phyloP scores from a whole-genome alignment of 768 basidiomycete genomes.

The Paxillus involutus region DNA sequence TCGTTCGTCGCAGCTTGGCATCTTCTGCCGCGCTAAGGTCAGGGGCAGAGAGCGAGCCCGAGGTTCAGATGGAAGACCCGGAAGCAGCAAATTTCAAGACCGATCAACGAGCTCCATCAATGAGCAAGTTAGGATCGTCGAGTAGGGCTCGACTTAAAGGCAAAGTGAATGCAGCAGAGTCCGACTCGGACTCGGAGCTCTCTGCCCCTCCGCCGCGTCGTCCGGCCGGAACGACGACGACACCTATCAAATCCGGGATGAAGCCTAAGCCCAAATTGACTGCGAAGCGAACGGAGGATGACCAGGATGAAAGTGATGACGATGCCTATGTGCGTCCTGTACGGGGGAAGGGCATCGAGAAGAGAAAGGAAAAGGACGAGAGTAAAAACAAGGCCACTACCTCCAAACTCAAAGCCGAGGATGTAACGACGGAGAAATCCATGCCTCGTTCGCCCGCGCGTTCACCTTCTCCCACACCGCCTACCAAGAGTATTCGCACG shows the following conservation, averaged over 20 bases:
- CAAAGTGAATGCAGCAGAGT: not conserved
- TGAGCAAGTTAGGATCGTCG: not conserved
- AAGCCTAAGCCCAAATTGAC: slow-evolving; percentile 20
- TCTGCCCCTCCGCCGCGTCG: slow-evolving; percentile 17
- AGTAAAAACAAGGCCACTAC: not conserved
- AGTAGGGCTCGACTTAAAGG: not conserved
- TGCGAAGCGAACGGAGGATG: not conserved
- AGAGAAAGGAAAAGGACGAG: not conserved
- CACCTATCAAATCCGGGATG: slow-evolving; percentile 28
- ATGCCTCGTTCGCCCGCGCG: slow-evolving; percentile 6
- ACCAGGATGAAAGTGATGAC: slow-evolving; percentile 1
- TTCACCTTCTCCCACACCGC: slow-evolving; percentile 7
- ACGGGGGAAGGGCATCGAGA: not conserved
- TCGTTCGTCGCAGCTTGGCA: slow-evolving; percentile 2
- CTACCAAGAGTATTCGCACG: not conserved
- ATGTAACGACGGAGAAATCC: not conserved
- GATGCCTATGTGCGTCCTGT: not conserved
- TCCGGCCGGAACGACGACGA: not conserved
- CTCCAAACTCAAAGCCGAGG: not conserved
- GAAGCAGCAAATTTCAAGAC: not conserved
- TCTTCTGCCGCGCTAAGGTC: not conserved
- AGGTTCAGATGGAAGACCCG: not conserved
- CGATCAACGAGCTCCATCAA: not conserved
- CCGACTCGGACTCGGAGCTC: slow-evolving; percentile 8
- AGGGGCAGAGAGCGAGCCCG: not conserved